Conservation (phyloP, 441 rosid species). For the Mallotus repandus region DNA sequence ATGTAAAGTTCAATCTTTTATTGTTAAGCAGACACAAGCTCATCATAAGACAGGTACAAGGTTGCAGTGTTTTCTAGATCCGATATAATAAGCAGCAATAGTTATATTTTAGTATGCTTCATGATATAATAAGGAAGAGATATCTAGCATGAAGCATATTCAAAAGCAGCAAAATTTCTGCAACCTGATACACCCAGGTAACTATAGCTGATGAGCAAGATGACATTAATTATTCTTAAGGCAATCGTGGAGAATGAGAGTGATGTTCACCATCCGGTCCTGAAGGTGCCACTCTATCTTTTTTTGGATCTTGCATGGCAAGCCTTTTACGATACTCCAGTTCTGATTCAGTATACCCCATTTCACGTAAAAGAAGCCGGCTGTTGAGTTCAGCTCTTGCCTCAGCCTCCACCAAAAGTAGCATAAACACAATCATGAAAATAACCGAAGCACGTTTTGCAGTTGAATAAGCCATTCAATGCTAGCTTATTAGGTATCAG, state of each 20-base stretch:
- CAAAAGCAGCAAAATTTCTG: background rate
- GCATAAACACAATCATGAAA: constrained; percentile 21
- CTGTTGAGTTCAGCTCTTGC: constrained; percentile 25
- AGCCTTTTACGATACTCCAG: constrained; percentile 19
- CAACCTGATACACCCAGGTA: background rate
- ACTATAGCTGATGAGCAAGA: background rate
- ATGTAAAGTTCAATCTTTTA: background rate
- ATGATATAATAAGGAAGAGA: background rate
- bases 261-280: constrained; percentile 46
- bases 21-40: background rate
- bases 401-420: constrained; percentile 17
- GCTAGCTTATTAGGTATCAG: background rate
- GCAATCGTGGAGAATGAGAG: constrained; percentile 9
- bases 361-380: constrained; percentile 27
- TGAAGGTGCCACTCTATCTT: constrained; percentile 27
- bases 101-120: background rate
- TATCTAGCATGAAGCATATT: background rate
- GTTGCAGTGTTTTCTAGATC: background rate
- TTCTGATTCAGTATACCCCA: constrained; percentile 24
- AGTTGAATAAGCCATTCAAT: constrained; percentile 27
- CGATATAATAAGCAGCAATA: background rate
- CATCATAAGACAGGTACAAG: background rate
- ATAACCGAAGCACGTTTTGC: constrained; percentile 1
- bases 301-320: constrained; percentile 5
- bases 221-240: background rate